Percentiles rank a stretch among this genome's conserved stretches.
phyloP scores from a whole-genome alignment of 257 asterid genomes.

The Solanum ossicruentum region DNA sequence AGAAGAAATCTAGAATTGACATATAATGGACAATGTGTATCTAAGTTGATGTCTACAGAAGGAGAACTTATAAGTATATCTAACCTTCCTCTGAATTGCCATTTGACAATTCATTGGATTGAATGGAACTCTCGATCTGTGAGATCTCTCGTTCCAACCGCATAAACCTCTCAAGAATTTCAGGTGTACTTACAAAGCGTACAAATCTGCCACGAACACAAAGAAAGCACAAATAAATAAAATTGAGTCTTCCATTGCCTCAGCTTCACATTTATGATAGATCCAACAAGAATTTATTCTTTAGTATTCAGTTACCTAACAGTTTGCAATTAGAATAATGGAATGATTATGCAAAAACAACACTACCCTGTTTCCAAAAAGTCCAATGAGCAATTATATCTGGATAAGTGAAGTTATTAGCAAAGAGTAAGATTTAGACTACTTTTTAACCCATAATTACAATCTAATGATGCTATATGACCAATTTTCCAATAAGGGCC shows the following conservation, averaged over 20 bases:
- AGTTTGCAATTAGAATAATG: neutral
- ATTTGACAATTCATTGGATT: constrained; percentile 29
- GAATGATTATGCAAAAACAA: neutral
- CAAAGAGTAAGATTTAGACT: neutral
- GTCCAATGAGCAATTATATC: neutral
- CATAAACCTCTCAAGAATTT: constrained; percentile 68
- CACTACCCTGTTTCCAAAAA: neutral
- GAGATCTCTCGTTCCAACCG: constrained; percentile 55
- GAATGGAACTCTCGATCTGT: constrained; percentile 65
- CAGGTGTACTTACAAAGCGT: constrained; percentile 80
- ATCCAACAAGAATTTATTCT: neutral
- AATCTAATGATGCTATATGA: neutral
- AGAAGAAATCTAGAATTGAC: neutral
- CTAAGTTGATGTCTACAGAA: neutral
- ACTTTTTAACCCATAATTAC: neutral
- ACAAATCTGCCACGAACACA: constrained; percentile 42
- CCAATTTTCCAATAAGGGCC: neutral
- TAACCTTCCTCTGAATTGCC: constrained; percentile 13
- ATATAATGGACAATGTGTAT: neutral
- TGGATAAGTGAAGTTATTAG: neutral
- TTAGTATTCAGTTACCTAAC: neutral
- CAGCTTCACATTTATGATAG: neutral
- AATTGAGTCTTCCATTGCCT: neutral
- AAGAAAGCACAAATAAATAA: neutral
- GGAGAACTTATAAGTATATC: neutral